Percentiles rank a stretch among this genome's conserved stretches.
Conservation (phyloP, 2,329 filamentous ascomycete genomes). For the Fusarium domesticum region DNA sequence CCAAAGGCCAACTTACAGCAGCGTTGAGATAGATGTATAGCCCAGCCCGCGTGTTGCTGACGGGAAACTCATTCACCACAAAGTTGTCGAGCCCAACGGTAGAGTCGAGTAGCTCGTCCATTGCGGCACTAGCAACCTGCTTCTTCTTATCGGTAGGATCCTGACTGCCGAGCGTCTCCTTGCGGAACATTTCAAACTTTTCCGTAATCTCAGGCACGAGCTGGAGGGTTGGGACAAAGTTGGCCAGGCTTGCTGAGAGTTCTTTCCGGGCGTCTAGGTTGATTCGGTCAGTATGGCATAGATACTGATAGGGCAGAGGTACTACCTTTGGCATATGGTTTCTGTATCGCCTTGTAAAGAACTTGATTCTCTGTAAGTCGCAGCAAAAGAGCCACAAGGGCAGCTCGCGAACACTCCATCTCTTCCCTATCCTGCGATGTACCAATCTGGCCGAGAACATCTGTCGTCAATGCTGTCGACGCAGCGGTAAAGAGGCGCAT, state of each 20-base stretch:
- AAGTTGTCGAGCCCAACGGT: conserved; percentile 55
- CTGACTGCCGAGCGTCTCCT: conserved; percentile 53
- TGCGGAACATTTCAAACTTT: conserved; percentile 56
- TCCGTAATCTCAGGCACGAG: conserved; percentile 51
- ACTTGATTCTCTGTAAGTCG: conserved; percentile 58
- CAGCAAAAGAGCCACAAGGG: conserved; percentile 61
- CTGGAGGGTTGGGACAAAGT: conserved; percentile 58
- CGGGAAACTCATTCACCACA: conserved; percentile 61
- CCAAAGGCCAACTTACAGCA: conserved; percentile 64
- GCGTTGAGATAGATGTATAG: conserved; percentile 84
- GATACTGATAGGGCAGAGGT: background rate
- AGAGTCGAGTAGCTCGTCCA: conserved; percentile 58
- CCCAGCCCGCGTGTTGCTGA: conserved; percentile 73
- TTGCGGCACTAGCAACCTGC: conserved; percentile 45
- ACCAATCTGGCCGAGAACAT: conserved; percentile 47
- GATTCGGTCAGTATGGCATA: background rate
- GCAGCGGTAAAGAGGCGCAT: conserved; percentile 56
- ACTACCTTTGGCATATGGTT: conserved; percentile 52
- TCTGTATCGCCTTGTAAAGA: conserved; percentile 53
- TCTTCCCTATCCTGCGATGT: conserved; percentile 50
- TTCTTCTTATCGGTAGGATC: conserved; percentile 54
- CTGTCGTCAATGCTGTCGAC: conserved; percentile 46
- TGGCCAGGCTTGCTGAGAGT: conserved; percentile 49
- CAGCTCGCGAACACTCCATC: conserved; percentile 58
- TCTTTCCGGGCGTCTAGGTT: conserved; percentile 44